Conservation (phyloP, 805 yeast species). For the Hanseniaspora osmophila region DNA sequence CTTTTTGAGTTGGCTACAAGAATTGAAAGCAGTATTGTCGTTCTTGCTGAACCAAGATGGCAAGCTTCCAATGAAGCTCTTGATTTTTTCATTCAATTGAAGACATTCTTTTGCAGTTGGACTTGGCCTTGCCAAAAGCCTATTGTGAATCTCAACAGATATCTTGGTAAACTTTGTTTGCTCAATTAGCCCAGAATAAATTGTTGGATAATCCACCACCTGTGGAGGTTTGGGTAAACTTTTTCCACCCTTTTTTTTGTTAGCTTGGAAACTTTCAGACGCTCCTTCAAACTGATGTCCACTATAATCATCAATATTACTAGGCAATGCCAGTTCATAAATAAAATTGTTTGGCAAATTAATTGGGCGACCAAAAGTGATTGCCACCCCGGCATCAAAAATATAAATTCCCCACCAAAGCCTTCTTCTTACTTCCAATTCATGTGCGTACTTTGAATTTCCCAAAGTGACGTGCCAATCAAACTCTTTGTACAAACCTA, state of each 20-base stretch:
- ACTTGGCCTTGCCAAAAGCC: slow-evolving; percentile 31
- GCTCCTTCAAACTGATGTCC: slow-evolving; percentile 11
- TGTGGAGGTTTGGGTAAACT: slow-evolving; percentile 1
- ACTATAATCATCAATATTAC: slow-evolving; percentile 33
- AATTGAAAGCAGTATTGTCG: slow-evolving; percentile 8
- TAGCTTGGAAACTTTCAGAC: slow-evolving; percentile 1
- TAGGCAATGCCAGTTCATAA: slow-evolving; percentile 35
- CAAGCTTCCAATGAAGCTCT: slow-evolving; percentile 26
- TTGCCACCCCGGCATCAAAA: slow-evolving; percentile 49
- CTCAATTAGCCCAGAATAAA: slow-evolving; percentile 18
- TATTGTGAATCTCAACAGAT: slow-evolving; percentile 35
- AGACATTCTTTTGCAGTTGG: slow-evolving; percentile 32
- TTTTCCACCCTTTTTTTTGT: slow-evolving; percentile 5
- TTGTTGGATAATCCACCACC: slow-evolving; percentile 1
- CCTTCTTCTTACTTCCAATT: slow-evolving; percentile 40
- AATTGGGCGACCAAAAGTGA: slow-evolving; percentile 53
- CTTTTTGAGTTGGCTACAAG: slow-evolving; percentile 2
- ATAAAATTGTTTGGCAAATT: slow-evolving; percentile 31
- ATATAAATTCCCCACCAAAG: slow-evolving; percentile 57
- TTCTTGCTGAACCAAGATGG: slow-evolving; percentile 37
- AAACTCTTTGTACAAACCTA: slow-evolving; percentile 48
- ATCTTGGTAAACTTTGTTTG: slow-evolving; percentile 37
- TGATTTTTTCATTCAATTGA: slow-evolving; percentile 30
- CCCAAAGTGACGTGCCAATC: slow-evolving; percentile 23
- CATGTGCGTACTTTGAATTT: slow-evolving; percentile 2